Evolutionary conservation across 805 yeast species (phyloP), one percentile per base, ranked within the genome.

Genomic region (Candida nonsorbophila): DNA sequence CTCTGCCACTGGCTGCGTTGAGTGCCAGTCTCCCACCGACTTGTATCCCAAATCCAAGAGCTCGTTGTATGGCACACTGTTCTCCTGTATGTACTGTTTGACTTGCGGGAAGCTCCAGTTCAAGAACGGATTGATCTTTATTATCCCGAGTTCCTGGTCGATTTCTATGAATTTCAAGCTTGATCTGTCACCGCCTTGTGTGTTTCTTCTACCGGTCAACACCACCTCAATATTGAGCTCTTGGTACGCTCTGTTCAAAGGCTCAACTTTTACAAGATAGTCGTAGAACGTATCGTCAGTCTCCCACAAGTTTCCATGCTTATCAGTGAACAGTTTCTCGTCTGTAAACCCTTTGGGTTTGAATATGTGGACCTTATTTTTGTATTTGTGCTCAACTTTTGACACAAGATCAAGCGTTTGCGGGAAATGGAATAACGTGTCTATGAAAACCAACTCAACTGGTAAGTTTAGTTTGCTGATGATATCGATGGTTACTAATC

Each of bases 21-120:
- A 84, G 55, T 90, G 97, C 74, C 88, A 90, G 55, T 90, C 97
- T 1, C 97, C 97, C 10, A 90, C 74, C 1, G 95, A 84, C 47
- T 86, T 79, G 57, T 88, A 90, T 1, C 97, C 97, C 32, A 77
- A 61, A 54, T 87, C 90, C 20, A 90, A 61, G 19, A 90, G 65
- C 37, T 74, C 86, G 49, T 90, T 90, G 58, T 83, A 85, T 3
- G 97, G 96, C 9, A 88, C 95, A 8, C 73, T 43, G 51, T 86
- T 61, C 20, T 63, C 68, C 34, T 79, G 77, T 36, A 88, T 71
- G 55, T 90, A 90, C 2, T 48, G 40, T 37, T 77, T 69, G 14
- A 88, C 95, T 41, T 79, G 77, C 8, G 62, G 48, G 54, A 90
- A 90, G 12, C 72, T 69, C 95, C 95, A 86, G 46, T 75, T 70